Conservation (phyloP, 352 stramenopile genomes). For the Globisporangium abappressorium region DNA sequence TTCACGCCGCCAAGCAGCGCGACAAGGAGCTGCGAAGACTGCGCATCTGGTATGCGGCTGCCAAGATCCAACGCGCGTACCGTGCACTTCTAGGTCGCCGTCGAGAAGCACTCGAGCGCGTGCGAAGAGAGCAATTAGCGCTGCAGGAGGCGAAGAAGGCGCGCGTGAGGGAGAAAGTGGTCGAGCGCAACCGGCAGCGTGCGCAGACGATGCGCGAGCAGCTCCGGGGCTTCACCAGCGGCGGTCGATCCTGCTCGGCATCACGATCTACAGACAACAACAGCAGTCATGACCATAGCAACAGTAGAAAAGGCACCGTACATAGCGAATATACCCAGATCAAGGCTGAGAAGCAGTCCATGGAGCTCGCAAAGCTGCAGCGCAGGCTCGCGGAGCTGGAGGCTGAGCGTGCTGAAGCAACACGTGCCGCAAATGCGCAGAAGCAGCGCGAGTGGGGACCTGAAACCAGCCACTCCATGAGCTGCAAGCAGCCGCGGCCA, state of each 20-base stretch:
- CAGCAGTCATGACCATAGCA: neutral
- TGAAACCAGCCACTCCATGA: neutral
- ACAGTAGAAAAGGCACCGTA: no score
- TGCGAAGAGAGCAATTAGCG: constrained; percentile 24
- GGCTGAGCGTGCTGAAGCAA: neutral
- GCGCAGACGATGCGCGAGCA: constrained; percentile 36
- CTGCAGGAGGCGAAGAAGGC: constrained; percentile 29
- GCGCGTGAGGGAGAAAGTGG: constrained; percentile 31
- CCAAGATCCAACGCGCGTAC: constrained; percentile 34
- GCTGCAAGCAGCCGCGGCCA: neutral
- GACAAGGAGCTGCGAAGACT: constrained; percentile 22
- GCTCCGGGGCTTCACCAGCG: neutral
- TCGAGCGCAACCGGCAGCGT: constrained; percentile 39
- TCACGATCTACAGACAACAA: constrained; percentile 4
- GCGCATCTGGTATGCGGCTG: constrained; percentile 27
- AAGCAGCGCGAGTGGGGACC: neutral
- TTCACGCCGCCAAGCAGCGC: constrained; percentile 21
- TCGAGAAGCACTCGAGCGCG: constrained; percentile 16
- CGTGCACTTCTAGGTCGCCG: constrained; percentile 15
- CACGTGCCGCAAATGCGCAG: neutral
- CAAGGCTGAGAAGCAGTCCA: constrained; percentile 1
- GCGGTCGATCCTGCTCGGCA: neutral
- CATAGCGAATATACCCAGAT: neutral
- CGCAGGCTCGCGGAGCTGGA: constrained; percentile 7
- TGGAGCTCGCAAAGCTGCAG: constrained; percentile 15